Evolutionary conservation across 78 protist species (phyloP), one percentile per base, ranked within the genome.

Genomic region (Anaeramoeba flamelloides): DNA sequence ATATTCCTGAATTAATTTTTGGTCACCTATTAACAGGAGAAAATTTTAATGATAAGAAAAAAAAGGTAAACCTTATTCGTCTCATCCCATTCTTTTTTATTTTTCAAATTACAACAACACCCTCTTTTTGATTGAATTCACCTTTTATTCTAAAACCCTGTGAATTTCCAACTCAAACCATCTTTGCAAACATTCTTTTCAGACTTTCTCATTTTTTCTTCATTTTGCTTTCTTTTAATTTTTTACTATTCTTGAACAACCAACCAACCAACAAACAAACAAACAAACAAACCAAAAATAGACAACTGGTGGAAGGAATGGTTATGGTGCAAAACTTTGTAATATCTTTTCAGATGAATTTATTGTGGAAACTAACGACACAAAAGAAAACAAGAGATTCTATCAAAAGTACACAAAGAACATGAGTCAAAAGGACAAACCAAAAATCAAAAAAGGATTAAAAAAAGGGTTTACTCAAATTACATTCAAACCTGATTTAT

Each of bases 1-100:
- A 89, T 81, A 85, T 95, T 2, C 98, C 98, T 2, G 96, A 93
- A 82, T 39, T 97, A 36, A 90, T 97, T 75, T 95, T 97, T 65
- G 99, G 99, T 1, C 88, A 93, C 38, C 86, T 97, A 39, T 81
- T 94, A 30, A 94, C 99, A 1, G 1, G 84, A 1, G 39, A 83
- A 64, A 91, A 96, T 87, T 95, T 89, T 83, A 38, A 87, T 81
- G 80, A 77, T 41, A 2, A 74, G 2, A 81, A 86, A 3, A 92
- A 81, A 22, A 4, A 78, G 2, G 79, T 81, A 33, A n/a, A n/a
- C n/a, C n/a, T n/a, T n/a, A n/a, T n/a, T n/a, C n/a, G n/a, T n/a
- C n/a, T n/a, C n/a, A n/a, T n/a, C n/a, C n/a, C n/a, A n/a, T n/a
- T n/a, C n/a, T n/a, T n/a, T n/a, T n/a, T n/a, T n/a, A n/a, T n/a